phyloP scores from a whole-genome alignment of 2,329 filamentous ascomycete genomes.

The Trichoderma gracile region DNA sequence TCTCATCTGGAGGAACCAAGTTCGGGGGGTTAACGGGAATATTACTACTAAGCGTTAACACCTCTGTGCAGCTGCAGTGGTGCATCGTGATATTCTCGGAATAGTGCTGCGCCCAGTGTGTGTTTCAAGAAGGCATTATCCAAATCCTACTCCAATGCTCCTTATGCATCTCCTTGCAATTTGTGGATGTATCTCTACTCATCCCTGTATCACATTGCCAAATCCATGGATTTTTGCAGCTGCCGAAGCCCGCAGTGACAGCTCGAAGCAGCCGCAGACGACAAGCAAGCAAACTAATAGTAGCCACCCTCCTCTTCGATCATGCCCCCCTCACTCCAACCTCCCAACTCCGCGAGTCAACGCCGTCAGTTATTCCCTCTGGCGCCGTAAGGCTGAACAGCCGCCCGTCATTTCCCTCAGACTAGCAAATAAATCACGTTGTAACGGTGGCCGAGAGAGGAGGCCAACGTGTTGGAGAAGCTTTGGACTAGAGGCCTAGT shows the following conservation, averaged over 20 bases:
- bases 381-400: conserved; percentile 23
- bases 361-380: neutral
- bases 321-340: neutral
- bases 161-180: neutral
- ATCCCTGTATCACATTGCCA: neutral
- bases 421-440: neutral
- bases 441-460: neutral
- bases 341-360: neutral
- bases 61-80: neutral
- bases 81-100: neutral
- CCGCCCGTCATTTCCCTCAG: conserved; percentile 3
- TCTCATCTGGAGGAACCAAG: neutral
- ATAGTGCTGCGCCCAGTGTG: neutral
- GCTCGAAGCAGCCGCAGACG: neutral
- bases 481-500: conserved; percentile 19
- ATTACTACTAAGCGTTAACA: neutral
- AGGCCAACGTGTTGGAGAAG: neutral
- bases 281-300: neutral
- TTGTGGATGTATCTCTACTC: neutral
- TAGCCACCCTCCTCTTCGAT: neutral
- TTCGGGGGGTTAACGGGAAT: neutral
- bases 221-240: neutral
- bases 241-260: neutral
- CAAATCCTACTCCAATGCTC: conserved; percentile 7
- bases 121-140: neutral